Base-by-base conservation (phyloP, 441 rosid species). In the Biscutella laevigata region DNA sequence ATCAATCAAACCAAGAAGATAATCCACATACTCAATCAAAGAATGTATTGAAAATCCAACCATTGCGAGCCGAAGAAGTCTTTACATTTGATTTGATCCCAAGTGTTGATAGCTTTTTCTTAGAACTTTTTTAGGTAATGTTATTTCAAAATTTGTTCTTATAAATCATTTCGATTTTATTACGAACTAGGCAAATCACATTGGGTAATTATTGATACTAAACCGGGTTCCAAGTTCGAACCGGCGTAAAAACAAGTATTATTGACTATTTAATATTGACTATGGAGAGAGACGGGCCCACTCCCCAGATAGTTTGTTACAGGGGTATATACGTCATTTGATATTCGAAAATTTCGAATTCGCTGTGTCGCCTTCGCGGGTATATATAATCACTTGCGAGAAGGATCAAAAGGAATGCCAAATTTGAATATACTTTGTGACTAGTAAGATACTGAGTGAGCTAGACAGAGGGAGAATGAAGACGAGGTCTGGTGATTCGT, bases 261-360 rank as follows among this genome's bases (percentile, higher is more conserved):
- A n/a, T n/a, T n/a, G n/a, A n/a, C n/a, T n/a, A n/a, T n/a, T n/a
- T n/a, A n/a, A n/a, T n/a, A n/a, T n/a, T n/a, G n/a, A n/a, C n/a
- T n/a, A n/a, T n/a, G n/a, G n/a, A n/a, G n/a, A n/a, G n/a, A n/a
- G n/a, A n/a, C n/a, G n/a, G n/a, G 44, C 4, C 37, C 59, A 32
- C 12, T n/a, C n/a, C n/a, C n/a, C n/a, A n/a, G n/a, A 61, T 38
- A 63, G 70, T 59, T 66, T 59, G 70, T 58, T 66, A 59, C 37
- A 44, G 42, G n/a, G n/a, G n/a, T n/a, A n/a, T n/a, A n/a, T n/a
- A n/a, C n/a, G n/a, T n/a, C n/a, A n/a, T n/a, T n/a, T n/a, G n/a
- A n/a, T n/a, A n/a, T n/a, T n/a, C n/a, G 12, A 20, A 11, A 0
- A 3, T 40, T 65, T 58, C 50, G 17, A 58, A 65, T 29, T 58